Conservation (phyloP, 1,284 basidiomycete species). For the Ustilago curta region DNA sequence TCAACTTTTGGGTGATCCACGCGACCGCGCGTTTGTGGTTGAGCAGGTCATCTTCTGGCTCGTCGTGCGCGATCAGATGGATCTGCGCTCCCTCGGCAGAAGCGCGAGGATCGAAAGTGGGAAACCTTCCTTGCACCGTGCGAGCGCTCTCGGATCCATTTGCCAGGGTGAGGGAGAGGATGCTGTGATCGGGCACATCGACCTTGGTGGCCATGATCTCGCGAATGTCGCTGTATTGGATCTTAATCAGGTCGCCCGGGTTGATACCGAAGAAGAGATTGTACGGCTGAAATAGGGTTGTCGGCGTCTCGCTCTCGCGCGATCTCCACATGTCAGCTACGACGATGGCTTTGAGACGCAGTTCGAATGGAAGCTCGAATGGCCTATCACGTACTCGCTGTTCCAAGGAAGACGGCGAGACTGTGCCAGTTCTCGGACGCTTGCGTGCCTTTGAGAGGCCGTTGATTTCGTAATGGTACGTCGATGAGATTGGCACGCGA, state of each 20-base stretch:
- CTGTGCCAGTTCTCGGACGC: neutral
- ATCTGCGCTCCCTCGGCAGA: constrained; percentile 23
- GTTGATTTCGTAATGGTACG: neutral
- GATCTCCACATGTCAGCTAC: constrained; percentile 39
- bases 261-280: neutral
- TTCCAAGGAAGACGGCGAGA: neutral
- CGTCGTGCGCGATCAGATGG: constrained; percentile 21
- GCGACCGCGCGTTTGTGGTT: constrained; percentile 5
- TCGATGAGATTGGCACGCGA: constrained; percentile 1
- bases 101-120: constrained; percentile 29
- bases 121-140: constrained; percentile 17
- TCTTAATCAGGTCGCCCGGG: neutral
- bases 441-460: neutral
- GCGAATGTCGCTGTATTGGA: constrained; percentile 25
- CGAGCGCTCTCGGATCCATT: constrained; percentile 9
- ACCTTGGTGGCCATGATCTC: constrained; percentile 3
- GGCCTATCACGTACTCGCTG: neutral
- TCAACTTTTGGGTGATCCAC: neutral
- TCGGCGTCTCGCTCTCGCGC: neutral
- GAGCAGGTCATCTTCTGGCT: neutral
- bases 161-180: constrained; percentile 15
- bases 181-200: constrained; percentile 8
- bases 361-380: neutral
- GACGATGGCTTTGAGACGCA: constrained; percentile 23
- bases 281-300: neutral